phyloP scores from a whole-genome alignment of 208 protist genomes.

The Endotrypanum monterogeii region DNA sequence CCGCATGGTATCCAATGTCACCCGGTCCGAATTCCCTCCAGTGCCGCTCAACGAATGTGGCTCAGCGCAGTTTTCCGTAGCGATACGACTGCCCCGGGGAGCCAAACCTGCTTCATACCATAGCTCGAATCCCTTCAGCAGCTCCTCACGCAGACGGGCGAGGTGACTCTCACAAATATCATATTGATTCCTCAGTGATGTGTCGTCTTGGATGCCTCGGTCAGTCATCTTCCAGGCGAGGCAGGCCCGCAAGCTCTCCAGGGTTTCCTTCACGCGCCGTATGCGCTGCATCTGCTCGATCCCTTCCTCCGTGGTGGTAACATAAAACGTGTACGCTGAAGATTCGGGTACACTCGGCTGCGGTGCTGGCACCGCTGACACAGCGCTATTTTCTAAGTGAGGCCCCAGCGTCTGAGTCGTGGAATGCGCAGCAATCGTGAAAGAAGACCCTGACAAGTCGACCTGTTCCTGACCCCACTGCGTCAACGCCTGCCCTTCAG shows the following conservation, averaged over 20 bases:
- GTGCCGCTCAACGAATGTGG: not conserved
- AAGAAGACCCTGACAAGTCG: not conserved
- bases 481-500: not conserved
- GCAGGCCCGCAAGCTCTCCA: slow-evolving; percentile 4
- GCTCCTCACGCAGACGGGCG: slow-evolving; percentile 8
- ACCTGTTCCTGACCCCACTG: not conserved
- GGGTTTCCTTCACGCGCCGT: slow-evolving; percentile 5
- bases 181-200: not conserved
- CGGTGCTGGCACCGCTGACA: not conserved
- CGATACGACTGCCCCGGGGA: not conserved
- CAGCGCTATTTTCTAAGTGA: not conserved
- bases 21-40: not conserved
- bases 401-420: not conserved
- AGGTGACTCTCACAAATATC: slow-evolving; percentile 10
- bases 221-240: not conserved
- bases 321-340: slow-evolving; percentile 6
- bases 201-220: not conserved
- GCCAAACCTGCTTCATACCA: slow-evolving; percentile 8
- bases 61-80: not conserved
- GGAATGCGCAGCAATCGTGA: not conserved
- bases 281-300: slow-evolving; percentile 8
- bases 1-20: slow-evolving; percentile 4
- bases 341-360: slow-evolving; percentile 3
- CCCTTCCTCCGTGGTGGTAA: slow-evolving; percentile 12
- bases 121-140: slow-evolving; percentile 24